Base-by-base conservation (phyloP, 1,284 basidiomycete genomes). In the Leccinum angustisporum region DNA sequence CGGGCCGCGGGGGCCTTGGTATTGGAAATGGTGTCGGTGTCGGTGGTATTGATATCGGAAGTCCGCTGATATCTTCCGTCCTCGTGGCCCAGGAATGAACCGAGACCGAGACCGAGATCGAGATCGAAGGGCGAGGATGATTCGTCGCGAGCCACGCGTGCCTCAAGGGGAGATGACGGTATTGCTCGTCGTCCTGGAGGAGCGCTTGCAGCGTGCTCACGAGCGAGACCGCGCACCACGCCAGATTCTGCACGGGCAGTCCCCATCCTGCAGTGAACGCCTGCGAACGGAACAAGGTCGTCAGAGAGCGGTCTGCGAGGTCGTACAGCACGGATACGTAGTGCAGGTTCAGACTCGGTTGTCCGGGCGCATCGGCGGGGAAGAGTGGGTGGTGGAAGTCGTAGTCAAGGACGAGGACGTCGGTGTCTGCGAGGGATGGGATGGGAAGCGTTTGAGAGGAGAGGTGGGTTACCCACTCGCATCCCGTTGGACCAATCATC, bases 181-280 rank as follows among this genome's bases (percentile, higher is more conserved):
- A 3, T 11, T 52, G 5, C 13, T 61, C 61, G 1, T 72, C 66
- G 16, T 77, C 73, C 25, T 71, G 70, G 33, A 80, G 74, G 30
- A 81, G 66, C 0, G 63, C 67, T 2, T 67, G 67, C 14, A 84
- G 75, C 5, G 75, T 72, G 58, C 79, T 77, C 53, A 84, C 73
- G 36, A 85, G 73, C 1, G 77, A 74, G 59, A 78, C 73, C 0
- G 81, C 81, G 61, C 83, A 85, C 54, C 75, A 75, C 0, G 73
- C 69, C 1, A 84, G 72, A 14, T 75, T 65, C 18, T 73, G 70
- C 1, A 75, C 66, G 0, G 77, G 67, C 27, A 83, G 72, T 79
- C 65, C 83, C 81, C 78, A 81, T 81, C 34, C 80, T 71, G 83
- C 83, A 84, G 64, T 84, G 79, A 10, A 84, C 76, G 1, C 76